These are phyloP conservation scores for Mucuna pruriens DNA, from an alignment of 306 rosid species.

Conservation along the genomic window DNA sequence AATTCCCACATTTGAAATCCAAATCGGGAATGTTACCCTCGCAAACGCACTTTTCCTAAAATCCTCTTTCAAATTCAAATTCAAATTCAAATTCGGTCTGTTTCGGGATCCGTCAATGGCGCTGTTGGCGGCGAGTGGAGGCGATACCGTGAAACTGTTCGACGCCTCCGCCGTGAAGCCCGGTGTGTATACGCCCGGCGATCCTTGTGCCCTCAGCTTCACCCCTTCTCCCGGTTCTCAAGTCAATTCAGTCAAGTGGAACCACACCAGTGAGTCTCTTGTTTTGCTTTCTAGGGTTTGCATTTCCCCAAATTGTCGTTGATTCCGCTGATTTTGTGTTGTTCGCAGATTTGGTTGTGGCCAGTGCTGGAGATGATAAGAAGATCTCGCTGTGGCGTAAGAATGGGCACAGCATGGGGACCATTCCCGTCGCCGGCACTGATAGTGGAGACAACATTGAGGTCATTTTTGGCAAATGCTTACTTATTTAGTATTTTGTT, in stretches of 20 bases:
- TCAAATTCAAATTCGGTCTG: background rate
- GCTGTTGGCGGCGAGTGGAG: conserved; percentile 86
- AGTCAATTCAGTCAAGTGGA: conserved; percentile 95
- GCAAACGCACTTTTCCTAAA: background rate
- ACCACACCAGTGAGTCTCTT: conserved; percentile 83
- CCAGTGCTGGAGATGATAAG: conserved; percentile 97
- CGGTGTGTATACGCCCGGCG: conserved; percentile 52
- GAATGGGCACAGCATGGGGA: conserved; percentile 96
- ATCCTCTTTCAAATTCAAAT: background rate
- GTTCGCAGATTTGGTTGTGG: conserved; percentile 86
- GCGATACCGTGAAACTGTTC: conserved; percentile 92
- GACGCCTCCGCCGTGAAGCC: conserved; percentile 84
- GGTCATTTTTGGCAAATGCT: conserved; percentile 48
- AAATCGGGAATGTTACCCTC: conserved; percentile 7
- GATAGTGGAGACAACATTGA: conserved; percentile 85
- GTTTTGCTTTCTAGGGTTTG: conserved; percentile 15
- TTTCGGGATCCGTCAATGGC: conserved; percentile 75
- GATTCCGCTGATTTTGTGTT: conserved; percentile 34
- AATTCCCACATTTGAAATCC: conserved; percentile 34
- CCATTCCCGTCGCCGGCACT: conserved; percentile 81
- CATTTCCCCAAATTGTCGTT: conserved; percentile 14
- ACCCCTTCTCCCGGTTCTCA: conserved; percentile 80
- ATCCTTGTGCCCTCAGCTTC: conserved; percentile 88
- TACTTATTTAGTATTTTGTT: background rate
- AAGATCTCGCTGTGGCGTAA: conserved; percentile 88